Base-by-base conservation (phyloP, 176 grass and related monocot species). In the Eragrostis curvula region DNA sequence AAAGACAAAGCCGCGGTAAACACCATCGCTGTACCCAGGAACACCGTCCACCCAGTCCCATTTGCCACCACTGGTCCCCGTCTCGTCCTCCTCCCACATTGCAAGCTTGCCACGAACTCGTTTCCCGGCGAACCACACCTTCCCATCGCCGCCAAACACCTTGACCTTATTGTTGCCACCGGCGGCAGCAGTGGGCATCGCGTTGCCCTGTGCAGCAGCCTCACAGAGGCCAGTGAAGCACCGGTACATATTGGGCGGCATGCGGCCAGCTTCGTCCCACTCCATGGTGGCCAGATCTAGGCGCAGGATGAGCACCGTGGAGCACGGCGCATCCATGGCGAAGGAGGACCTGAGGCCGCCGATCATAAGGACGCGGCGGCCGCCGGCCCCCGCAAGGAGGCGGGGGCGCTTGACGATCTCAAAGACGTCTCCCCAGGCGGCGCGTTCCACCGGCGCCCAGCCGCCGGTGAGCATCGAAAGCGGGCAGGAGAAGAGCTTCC, bases 71-170 rank as follows among this genome's bases (percentile, higher is more conserved):
- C 61, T 84, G 63, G 30, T 81, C 10, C 85, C 91, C 1, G 55
- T 74, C 27, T 90, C 89, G 5, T 88, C 93, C 63, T 99, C 97
- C 73, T 99, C 97, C 97, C 97, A 99, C 97, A 96, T 94, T 1
- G 91, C 97, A 18, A 99, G 86, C 77, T 96, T 93, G 23, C 97
- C 97, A 4, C 85, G 88, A 0, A 99, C 93, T 5, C 91, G 85
- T 87, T 93, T 99, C 14, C 97, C 97, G 3, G 93, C 92, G 30
- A 99, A 99, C 93, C 97, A 99, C 18, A 99, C 97, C 80, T 88
- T 99, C 1, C 97, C 97, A 57, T 99, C 89, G 42, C 97, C 97
- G 4, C 97, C 97, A 13, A 99, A 99, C 11, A 99, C 97, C 87
- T 99, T 99, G 17, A 99, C 97, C 91, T 99, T 99, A 20, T 94